Evolutionary conservation across 495 filamentous ascomycete genomes (phyloP).

Genomic region (Penicillium malachiteum): DNA sequence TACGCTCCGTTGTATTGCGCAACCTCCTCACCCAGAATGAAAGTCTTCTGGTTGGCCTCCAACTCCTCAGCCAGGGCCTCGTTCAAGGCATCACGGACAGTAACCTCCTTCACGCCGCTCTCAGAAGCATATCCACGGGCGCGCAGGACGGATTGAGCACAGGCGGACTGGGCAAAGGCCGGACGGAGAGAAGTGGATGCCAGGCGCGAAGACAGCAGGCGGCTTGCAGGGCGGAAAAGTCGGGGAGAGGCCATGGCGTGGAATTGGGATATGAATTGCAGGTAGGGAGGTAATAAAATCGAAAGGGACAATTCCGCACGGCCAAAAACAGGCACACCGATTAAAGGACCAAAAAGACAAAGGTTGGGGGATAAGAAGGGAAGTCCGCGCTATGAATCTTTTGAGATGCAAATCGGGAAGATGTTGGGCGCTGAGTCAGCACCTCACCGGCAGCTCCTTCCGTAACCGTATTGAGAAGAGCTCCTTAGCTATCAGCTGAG

Average conservation of each 20-base stretch:
- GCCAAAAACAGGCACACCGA: conserved; percentile 20
- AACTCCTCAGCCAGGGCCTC: conserved; percentile 97
- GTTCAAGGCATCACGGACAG: conserved; percentile 94
- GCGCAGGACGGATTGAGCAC: conserved; percentile 45
- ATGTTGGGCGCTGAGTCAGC: conserved; percentile 46
- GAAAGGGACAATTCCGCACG: conserved; percentile 35
- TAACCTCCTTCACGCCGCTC: conserved; percentile 81
- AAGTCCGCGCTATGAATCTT: conserved; percentile 26
- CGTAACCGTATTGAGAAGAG: conserved; percentile 18
- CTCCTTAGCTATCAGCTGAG: neutral
- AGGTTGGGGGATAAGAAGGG: conserved; percentile 18
- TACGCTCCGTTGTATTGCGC: conserved; percentile 98
- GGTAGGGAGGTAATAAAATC: conserved; percentile 15
- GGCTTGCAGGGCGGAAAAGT: conserved; percentile 77
- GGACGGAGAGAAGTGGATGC: conserved; percentile 50
- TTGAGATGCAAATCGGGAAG: conserved; percentile 31
- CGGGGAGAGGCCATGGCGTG: conserved; percentile 63
- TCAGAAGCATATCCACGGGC: conserved; percentile 51
- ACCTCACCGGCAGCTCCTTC: conserved; percentile 44
- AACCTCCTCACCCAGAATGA: conserved; percentile 95
- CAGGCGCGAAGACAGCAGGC: conserved; percentile 67
- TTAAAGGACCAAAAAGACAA: conserved; percentile 20
- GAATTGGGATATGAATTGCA: conserved; percentile 17
- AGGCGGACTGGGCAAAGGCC: conserved; percentile 50
- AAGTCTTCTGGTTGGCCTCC: conserved; percentile 90